Evolutionary conservation across 129 eudicot species (phyloP).

Genomic region (Helichrysum umbraculigerum): DNA sequence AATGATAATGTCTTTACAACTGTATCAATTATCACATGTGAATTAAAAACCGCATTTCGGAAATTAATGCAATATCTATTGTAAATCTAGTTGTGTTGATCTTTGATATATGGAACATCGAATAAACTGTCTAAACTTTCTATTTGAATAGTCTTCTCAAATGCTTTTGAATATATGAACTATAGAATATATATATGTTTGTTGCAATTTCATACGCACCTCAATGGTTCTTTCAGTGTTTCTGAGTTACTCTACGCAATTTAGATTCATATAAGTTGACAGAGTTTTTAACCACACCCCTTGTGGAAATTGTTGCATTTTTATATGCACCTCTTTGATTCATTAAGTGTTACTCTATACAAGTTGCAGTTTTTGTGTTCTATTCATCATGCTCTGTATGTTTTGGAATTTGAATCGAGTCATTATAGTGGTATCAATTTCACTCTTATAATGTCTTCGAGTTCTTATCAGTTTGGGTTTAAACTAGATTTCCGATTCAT

Average conservation of each 20-base stretch:
- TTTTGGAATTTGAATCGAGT: neutral
- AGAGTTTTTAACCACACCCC: neutral
- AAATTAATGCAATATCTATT: neutral
- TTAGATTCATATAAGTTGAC: too few species aligned
- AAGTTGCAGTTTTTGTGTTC: constrained; percentile 5
- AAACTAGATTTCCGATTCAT: too few species aligned
- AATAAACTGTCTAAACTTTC: constrained; percentile 4
- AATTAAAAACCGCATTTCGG: neutral
- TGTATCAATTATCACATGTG: neutral
- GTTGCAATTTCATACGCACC: too few species aligned
- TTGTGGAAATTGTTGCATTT: neutral
- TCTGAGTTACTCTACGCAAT: too few species aligned
- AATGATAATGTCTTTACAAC: too few species aligned
- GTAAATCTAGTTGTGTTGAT: neutral
- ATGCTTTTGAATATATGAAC: neutral
- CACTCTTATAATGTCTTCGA: too few species aligned
- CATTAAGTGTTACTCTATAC: neutral
- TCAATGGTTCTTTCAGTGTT: too few species aligned
- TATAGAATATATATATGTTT: neutral
- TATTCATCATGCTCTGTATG: neutral
- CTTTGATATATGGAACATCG: neutral
- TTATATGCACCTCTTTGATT: neutral
- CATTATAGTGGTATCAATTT: too few species aligned
- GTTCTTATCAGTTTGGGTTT: too few species aligned
- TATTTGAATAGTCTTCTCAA: neutral